Evolutionary conservation across 2,329 filamentous ascomycete genomes (phyloP), one percentile per base, ranked within the genome.

Genomic region (Aspergillus floridensis): DNA sequence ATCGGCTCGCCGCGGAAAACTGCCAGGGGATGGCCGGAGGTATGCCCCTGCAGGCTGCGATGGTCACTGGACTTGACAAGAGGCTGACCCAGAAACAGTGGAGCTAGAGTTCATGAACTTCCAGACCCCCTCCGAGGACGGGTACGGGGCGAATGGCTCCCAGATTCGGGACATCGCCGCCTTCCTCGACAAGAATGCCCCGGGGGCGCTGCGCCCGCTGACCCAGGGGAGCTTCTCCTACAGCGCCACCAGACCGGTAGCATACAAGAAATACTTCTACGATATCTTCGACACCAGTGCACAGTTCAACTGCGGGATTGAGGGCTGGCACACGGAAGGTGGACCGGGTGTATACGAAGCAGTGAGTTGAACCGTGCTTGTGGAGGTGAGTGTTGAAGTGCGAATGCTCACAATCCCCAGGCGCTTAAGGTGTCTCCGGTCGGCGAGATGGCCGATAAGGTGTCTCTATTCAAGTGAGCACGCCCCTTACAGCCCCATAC

Each of bases 211-310:
- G 8, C 91, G 90, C 0, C 82, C 88, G n/a, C 79, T 96, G 52
- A 96, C 92, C 6, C 90, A 95, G 69, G 92, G 92, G 72, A 96
- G 96, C 91, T 96, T 96, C 69, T 92, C 92, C 62, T 96, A 96
- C 80, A 93, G 90, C 66, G 80, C 96, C 63, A 95, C 90, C 7
- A 82, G 92, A 26, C 89, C 92, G 0, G 86, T 92, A 2, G 91
- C 93, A 70, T 96, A 96, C 76, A 87, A 95, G 75, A 90, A 93
- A 35, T 96, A 92, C 79, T 96, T 90, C 78, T 96, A 96, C 72
- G 86, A 88, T 57, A 85, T 96, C 53, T 96, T 91, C 76, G 86
- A 95, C 67, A 85, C 88, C 0, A 95, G 91, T 77, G 82, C 84
- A 61, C 81, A 86, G 59, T 96, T 96, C 77, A 80, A 83, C 41